A percentile compares a stretch with the other conserved stretches of the same genome.
Conservation (phyloP, 139 green algal species). For the Chlorella sp. region DNA sequence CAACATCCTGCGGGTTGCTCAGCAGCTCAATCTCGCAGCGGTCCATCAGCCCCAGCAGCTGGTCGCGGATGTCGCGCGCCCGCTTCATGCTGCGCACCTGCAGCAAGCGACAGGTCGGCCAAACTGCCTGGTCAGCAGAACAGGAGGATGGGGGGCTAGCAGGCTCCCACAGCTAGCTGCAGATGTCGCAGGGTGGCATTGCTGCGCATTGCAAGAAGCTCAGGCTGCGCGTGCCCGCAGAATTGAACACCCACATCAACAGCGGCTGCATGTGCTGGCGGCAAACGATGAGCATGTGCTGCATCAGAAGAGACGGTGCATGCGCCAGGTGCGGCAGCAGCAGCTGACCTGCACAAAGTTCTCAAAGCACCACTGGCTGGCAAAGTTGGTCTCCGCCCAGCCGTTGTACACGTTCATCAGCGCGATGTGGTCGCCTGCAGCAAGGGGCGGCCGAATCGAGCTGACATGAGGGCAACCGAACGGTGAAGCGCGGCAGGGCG, state of each 20-base stretch:
- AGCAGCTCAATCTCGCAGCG: conserved; percentile 94
- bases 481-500: too few species aligned
- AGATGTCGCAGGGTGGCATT: background rate
- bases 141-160: too few species aligned
- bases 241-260: too few species aligned
- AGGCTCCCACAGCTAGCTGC: background rate
- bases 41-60: conserved; percentile 96
- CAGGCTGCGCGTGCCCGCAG: too few species aligned
- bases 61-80: conserved; percentile 95
- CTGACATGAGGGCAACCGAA: too few species aligned
- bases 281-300: too few species aligned
- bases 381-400: conserved; percentile 94
- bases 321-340: too few species aligned
- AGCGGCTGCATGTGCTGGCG: too few species aligned
- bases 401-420: conserved; percentile 88
- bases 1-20: conserved; percentile 75
- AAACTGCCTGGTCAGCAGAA: too few species aligned
- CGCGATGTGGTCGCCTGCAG: conserved; percentile 93
- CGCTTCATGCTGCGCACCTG: conserved; percentile 96
- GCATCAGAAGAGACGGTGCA: too few species aligned
- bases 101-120: background rate
- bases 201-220: too few species aligned
- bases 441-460: background rate
- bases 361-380: conserved; percentile 94
- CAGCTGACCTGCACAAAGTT: conserved; percentile 92